phyloP scores from a whole-genome alignment of 2,329 filamentous ascomycete species.

The Colletotrichum gigasporum region DNA sequence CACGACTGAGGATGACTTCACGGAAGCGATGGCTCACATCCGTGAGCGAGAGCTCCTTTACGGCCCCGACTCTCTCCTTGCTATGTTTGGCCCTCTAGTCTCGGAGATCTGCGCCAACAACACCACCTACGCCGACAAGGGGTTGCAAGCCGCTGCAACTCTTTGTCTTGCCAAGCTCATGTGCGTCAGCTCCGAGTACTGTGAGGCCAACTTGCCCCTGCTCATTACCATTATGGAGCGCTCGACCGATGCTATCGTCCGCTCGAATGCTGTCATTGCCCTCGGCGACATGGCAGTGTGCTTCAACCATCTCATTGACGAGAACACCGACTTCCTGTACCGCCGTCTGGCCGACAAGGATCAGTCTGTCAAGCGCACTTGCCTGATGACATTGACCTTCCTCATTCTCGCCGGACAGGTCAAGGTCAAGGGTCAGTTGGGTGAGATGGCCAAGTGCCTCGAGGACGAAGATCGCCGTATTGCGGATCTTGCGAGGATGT shows the following conservation, averaged over 20 bases:
- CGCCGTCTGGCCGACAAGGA: slow-evolving; percentile 90
- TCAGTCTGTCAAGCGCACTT: slow-evolving; percentile 92
- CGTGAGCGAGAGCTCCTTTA: slow-evolving; percentile 86
- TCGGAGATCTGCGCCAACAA: slow-evolving; percentile 95
- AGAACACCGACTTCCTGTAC: slow-evolving; percentile 98
- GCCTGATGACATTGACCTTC: slow-evolving; percentile 98
- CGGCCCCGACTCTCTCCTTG: slow-evolving; percentile 83
- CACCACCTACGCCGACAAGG: slow-evolving; percentile 88
- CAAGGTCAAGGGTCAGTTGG: slow-evolving; percentile 98
- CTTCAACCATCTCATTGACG: slow-evolving; percentile 99
- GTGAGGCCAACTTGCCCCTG: slow-evolving; percentile 89
- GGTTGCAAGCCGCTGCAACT: slow-evolving; percentile 91
- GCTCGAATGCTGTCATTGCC: slow-evolving; percentile 95
- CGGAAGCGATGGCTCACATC: slow-evolving; percentile 85
- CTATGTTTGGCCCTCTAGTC: slow-evolving; percentile 90
- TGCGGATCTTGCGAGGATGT: slow-evolving; percentile 94
- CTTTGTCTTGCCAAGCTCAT: slow-evolving; percentile 97
- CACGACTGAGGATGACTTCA: slow-evolving; percentile 93
- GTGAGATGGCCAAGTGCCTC: slow-evolving; percentile 98
- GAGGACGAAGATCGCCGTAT: slow-evolving; percentile 97
- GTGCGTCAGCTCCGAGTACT: slow-evolving; percentile 98
- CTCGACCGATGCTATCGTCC: slow-evolving; percentile 89
- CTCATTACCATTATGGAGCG: slow-evolving; percentile 98
- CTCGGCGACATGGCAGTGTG: slow-evolving; percentile 99
- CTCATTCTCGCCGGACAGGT: slow-evolving; percentile 96